Base-by-base conservation (phyloP, 2,329 filamentous ascomycete genomes). In the Aspergillus puulaauensis region DNA sequence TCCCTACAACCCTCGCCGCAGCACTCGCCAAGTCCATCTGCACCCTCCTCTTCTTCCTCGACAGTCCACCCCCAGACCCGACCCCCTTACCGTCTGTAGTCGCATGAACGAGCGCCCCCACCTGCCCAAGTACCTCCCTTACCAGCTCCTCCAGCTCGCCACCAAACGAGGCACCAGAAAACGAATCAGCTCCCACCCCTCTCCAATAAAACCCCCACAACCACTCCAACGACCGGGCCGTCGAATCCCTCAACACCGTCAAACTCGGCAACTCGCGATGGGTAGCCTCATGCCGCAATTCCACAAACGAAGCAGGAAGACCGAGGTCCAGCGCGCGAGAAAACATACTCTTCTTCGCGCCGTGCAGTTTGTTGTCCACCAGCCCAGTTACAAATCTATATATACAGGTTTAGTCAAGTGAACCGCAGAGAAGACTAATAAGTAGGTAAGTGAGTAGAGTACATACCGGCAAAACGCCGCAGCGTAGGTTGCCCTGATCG, bases 131-230 rank as follows among this genome's bases (percentile, higher is more conserved):
- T 61, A n/a, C 69, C 37, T n/a, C 64, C 54, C 6, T 54, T 55
- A 40, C 45, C 48, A 21, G 61, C 57, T 48, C 56, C 37, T 17
- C 53, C 59, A 43, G 54, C 45, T 8, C 31, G 17, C 3, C 15
- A 47, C 23, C n/a, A 35, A 21, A 21, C 50, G 44, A 35, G 46
- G 44, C 31, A 31, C 19, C 53, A 21, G 46, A 43, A 14, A 27
- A 54, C 44, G 58, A 54, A 41, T 35, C 49, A 44, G 61, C 64
- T 14, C 55, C 52, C 40, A 86, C 70, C 39, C 77, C 75, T 12
- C 69, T 75, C 93, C 93, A 98, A 78, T 96, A 97, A 73, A 90
- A 90, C 53, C 87, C 82, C 90, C 91, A 96, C 52, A 97, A 86
- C 93, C 93, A 97, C 45, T 81, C 79, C 61, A 97, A 79, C 1